Base-by-base conservation (phyloP, 495 filamentous ascomycete species). In the Opeltia flavorubescens region DNA sequence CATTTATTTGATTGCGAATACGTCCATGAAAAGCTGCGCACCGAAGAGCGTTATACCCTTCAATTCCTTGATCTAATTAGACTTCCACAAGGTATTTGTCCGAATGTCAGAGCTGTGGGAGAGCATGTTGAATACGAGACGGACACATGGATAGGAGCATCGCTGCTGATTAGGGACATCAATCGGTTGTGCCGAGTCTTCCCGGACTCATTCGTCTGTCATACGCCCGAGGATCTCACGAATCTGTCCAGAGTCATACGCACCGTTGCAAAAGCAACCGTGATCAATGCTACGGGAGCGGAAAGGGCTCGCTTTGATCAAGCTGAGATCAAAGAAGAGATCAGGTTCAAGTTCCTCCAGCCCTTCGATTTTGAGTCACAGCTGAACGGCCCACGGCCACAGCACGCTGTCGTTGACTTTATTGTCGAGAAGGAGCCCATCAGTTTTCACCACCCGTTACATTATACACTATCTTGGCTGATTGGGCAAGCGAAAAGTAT, bases 81-180 rank as follows among this genome's bases (percentile, higher is more conserved):
- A 55, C 71, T 99, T 27, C 86, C 93, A 43, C 91, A 99, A 63
- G 91, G 91, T 0, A 94, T 96, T 33, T 95, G 89, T 55, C 93
- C 91, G 12, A 99, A 96, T 54, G 66, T 87, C 4, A 76, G 91
- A 48, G 89, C 89, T 1, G 79, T 94, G 26, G 86, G 84, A 18
- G 91, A 99, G 51, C 91, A 99, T 57, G 83, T 99, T 5, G 93
- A 96, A 58, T 99, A 95, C 56, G 91, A 99, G 62, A 91, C 88
- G 5, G 91, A 99, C 57, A 83, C 86, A 25, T 99, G 91, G 91
- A 95, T 99, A 40, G 91, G 81, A 53, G 91, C 93, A 1, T 89
- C 86, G 6, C 75, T 99, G 33, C 83, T 96, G 42, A 95, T 89
- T 43, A 75, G 87, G 41, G 89, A 99, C 60, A 85, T 99, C 60